Evolutionary conservation across 2,329 filamentous ascomycete species (phyloP), one percentile per base, ranked within the genome.

Genomic region (Botryotinia convoluta): DNA sequence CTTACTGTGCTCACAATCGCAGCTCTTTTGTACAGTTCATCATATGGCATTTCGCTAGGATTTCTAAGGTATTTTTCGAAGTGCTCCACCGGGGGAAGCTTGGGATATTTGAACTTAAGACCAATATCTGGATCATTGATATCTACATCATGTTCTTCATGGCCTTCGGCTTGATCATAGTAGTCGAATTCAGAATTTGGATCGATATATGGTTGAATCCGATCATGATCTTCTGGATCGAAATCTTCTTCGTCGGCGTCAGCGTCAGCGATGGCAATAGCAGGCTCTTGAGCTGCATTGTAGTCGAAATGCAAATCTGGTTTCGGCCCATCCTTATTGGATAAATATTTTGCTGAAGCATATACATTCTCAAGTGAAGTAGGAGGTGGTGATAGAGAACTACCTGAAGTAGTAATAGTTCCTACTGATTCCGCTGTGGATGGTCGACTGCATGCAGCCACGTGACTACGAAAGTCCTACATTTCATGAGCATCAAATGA

Each of bases 381-480:
- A 29, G 78, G 77, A 16, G 78, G 77, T 32, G 76, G 74, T 59
- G 77, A 75, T 44, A 77, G 63, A 48, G 69, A 73, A 74, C 78
- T 80, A 63, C 73, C 73, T 44, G 75, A 74, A 72, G 69, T 74
- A 59, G 73, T 74, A 35, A 59, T 37, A 65, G 69, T 74, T 69
- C 74, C 75, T 59, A 73, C 75, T 51, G 70, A 63, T 64, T 73
- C 72, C 62, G 75, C 75, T 45, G 73, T 76, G 72, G 69, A 74
- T 62, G 76, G 74, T 35, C 74, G 71, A 70, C 71, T 76, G 72
- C 78, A 80, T 67, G 71, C 72, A 32, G 74, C 74, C 78, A 80
- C 77, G 77, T 81, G 79, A 78, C 77, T 69, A 10, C 74, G 69
- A 74, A 77, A 79, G 69, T 79, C 75, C 79, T 80, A 73, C 65